A percentile compares a stretch with the other conserved stretches of the same genome.
These are phyloP conservation scores for Bromus sterilis DNA, from an alignment of 176 grass and related monocot species.

Conservation along the genomic window DNA sequence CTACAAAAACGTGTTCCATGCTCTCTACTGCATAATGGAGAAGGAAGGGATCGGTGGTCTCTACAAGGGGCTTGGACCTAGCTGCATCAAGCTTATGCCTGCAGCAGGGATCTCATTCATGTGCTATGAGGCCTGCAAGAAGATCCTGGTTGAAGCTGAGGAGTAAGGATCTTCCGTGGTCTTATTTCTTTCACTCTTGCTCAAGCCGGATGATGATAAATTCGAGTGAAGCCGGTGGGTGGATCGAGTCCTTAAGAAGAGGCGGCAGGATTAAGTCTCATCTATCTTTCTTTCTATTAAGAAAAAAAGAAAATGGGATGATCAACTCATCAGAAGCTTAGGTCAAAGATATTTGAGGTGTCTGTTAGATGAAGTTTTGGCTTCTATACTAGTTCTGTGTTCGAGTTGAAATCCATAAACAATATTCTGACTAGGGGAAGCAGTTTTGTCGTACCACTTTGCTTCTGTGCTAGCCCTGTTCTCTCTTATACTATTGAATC, in stretches of 20 bases:
- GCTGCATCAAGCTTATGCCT: constrained; percentile 97
- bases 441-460: constrained; percentile 13
- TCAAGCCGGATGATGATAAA: no score
- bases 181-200: no score
- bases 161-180: no score
- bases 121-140: constrained; percentile 99
- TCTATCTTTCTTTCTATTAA: constrained; percentile 13
- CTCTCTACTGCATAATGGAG: constrained; percentile 85
- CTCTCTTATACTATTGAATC: no score
- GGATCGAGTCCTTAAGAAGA: neutral
- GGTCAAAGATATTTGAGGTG: constrained; percentile 10
- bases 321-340: constrained; percentile 15
- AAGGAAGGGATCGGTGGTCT: constrained; percentile 73
- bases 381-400: constrained; percentile 2
- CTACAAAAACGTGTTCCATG: constrained; percentile 98
- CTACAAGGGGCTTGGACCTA: constrained; percentile 88
- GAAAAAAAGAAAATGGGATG: constrained; percentile 5
- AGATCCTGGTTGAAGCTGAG: constrained; percentile 67
- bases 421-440: constrained; percentile 15
- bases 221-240: neutral
- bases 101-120: constrained; percentile 96
- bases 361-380: constrained; percentile 39
- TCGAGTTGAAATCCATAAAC: constrained; percentile 17
- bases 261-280: neutral
- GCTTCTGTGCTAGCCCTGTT: neutral